A percentile compares a stretch with the other conserved stretches of the same genome.
phyloP scores from a whole-genome alignment of 371 early-diverging fungal genomes.

The Blastocladiella emersonii region DNA sequence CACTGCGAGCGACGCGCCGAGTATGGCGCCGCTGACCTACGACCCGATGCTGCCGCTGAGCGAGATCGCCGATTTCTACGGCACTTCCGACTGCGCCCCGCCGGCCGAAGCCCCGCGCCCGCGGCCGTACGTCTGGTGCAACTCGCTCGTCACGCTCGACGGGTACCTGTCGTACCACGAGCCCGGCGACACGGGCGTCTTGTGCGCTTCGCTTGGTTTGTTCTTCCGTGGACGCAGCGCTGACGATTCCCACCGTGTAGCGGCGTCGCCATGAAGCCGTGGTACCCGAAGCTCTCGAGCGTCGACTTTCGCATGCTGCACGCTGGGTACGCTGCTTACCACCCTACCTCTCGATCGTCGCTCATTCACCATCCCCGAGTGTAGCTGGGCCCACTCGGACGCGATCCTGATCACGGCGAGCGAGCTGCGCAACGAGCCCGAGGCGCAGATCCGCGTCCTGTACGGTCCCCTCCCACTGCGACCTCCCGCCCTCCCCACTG shows the following conservation, averaged over 20 bases:
- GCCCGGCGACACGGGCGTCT: not conserved
- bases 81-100: no score
- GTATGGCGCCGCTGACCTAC: no score
- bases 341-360: not conserved
- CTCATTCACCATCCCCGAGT: not conserved
- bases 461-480: not conserved
- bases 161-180: constrained; percentile 1
- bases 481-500: not conserved
- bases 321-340: not conserved
- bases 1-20: no score
- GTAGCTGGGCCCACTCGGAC: constrained; percentile 5
- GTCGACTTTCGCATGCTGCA: constrained; percentile 2
- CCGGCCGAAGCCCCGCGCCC: no score
- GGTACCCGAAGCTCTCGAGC: not conserved
- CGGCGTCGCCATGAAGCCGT: not conserved
- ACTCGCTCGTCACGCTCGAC: not conserved
- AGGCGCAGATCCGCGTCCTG: not conserved
- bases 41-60: no score
- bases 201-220: not conserved
- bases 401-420: not conserved
- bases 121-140: not conserved
- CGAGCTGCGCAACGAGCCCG: constrained; percentile 1
- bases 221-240: not conserved
- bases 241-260: not conserved
- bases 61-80: no score